Evolutionary conservation across 2,329 filamentous ascomycete genomes (phyloP).

Genomic region (Rasamsonia emersonii): DNA sequence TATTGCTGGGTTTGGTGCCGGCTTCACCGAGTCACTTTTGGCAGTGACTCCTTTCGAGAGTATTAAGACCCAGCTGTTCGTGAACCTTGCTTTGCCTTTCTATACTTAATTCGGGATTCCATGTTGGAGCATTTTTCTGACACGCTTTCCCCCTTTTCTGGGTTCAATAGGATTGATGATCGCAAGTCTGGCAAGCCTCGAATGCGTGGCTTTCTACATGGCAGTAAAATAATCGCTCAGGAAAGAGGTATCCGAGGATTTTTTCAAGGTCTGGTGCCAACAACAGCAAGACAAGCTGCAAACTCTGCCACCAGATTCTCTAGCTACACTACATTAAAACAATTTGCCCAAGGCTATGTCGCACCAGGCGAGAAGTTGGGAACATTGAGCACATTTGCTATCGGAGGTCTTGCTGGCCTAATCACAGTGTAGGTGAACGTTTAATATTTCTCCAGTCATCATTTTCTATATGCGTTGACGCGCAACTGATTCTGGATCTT

Average conservation of each 20-base stretch:
- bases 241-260: slow-evolving; percentile 87
- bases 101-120: neutral
- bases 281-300: slow-evolving; percentile 86
- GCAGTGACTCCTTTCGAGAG: slow-evolving; percentile 96
- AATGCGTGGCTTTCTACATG: slow-evolving; percentile 86
- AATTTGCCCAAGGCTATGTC: slow-evolving; percentile 84
- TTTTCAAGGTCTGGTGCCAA: slow-evolving; percentile 94
- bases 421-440: slow-evolving; percentile 68
- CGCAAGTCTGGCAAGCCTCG: slow-evolving; percentile 77
- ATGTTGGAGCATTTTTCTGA: neutral
- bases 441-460: slow-evolving; percentile 6
- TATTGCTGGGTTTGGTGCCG: slow-evolving; percentile 86
- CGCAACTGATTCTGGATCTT: slow-evolving; percentile 1
- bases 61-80: slow-evolving; percentile 88
- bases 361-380: slow-evolving; percentile 93
- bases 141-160: neutral
- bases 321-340: slow-evolving; percentile 81
- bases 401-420: slow-evolving; percentile 78
- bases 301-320: slow-evolving; percentile 90
- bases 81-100: slow-evolving; percentile 11
- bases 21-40: slow-evolving; percentile 84
- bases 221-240: slow-evolving; percentile 73
- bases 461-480: neutral
- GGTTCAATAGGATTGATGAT: slow-evolving; percentile 70
- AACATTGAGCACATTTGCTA: slow-evolving; percentile 75